phyloP scores from a whole-genome alignment of 306 rosid species.

The Lathyrus sativus region DNA sequence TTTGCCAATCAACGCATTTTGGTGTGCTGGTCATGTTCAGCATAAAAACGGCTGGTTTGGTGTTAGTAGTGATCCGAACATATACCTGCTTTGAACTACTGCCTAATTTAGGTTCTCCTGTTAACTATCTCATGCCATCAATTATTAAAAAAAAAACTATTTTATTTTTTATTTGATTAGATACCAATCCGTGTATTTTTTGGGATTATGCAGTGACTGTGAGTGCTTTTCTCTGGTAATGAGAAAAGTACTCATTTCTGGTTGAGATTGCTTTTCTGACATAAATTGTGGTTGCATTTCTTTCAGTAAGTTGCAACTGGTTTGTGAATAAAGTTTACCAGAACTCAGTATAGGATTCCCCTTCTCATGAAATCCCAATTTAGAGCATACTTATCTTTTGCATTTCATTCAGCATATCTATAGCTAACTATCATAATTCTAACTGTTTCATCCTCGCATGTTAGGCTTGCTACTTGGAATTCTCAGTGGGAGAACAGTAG shows the following conservation, averaged over 20 bases:
- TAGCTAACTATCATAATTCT: constrained; percentile 4
- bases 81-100: background rate
- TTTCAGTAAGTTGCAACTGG: background rate
- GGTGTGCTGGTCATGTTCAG: constrained; percentile 21
- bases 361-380: constrained; percentile 7
- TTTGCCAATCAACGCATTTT: constrained; percentile 10
- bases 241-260: too few species aligned
- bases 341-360: background rate
- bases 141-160: background rate
- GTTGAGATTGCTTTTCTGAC: constrained; percentile 16
- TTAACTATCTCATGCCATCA: background rate
- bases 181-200: background rate
- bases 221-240: too few species aligned
- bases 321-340: background rate
- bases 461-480: background rate
- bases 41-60: constrained; percentile 20
- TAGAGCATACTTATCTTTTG: background rate
- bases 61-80: constrained; percentile 22
- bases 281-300: background rate
- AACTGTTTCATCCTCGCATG: constrained; percentile 2
- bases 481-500: background rate
- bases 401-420: background rate
- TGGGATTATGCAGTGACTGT: too few species aligned
- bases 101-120: constrained; percentile 18
- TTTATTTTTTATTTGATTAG: background rate